Base-by-base conservation (phyloP, 768 basidiomycete species). In the Gymnopilus dilepis region DNA sequence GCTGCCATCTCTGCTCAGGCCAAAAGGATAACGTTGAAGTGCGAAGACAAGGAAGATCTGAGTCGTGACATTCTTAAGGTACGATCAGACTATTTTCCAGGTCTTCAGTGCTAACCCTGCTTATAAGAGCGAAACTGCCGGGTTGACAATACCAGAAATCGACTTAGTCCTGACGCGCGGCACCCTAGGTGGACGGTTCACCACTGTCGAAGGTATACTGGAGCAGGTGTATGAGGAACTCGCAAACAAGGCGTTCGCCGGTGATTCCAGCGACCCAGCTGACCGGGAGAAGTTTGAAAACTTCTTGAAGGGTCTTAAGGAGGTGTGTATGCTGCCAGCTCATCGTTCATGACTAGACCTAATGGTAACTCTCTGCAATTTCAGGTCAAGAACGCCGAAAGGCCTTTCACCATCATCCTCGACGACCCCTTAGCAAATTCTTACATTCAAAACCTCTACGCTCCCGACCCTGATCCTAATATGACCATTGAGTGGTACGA, bases 401-500 rank as follows among this genome's bases (percentile, higher is more conserved):
- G 80, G 33, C 89, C 90, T 3, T 99, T 97, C 77, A 99, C 97
- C 0, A 72, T 99, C 61, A 91, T 99, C 72, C 80, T 99, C 9
- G 97, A 99, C 70, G 97, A 99, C 71, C 97, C 97, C 2, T 80
- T 99, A 19, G 90, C 94, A 13, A 98, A 99, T 74, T 96, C 94
- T 2, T 96, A 99, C 71, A 79, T 99, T 45, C 97, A 99, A 73
- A 97, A 95, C 73, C 69, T 96, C n/a, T 98, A 97, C 72, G 97
- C 97, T 0, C 97, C 97, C 4, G 97, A 99, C 71, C 88, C 92
- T 0, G 97, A 99, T 71, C 97, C 97, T 1, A 95, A 95, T 69
- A 94, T 99, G 92, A 80, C 74, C 30, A 83, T 92, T 54, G 92
- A 91, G 72, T 72, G 74, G 58, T 99, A 99, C 70, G 92, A 95